Percentiles rank a stretch among this genome's conserved stretches.
These are phyloP conservation scores for Elymus sibiricus DNA, from an alignment of 176 grass and related monocot species.

Conservation along the genomic window DNA sequence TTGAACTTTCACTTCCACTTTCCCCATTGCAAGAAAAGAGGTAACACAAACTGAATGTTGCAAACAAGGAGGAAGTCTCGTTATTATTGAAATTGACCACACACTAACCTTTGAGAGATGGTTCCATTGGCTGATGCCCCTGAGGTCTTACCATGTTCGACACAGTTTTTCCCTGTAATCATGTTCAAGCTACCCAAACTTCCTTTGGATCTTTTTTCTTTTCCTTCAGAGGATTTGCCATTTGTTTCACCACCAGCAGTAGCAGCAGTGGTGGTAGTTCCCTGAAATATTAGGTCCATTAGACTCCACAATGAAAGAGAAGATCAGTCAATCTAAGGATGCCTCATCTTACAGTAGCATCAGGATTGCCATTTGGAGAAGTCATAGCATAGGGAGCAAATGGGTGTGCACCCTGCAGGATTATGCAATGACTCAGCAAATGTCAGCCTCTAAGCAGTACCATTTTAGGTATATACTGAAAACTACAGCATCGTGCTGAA, in stretches of 20 bases:
- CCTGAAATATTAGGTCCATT: slow-evolving; percentile 52
- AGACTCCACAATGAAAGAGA: slow-evolving; percentile 24
- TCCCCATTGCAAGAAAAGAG: slow-evolving; percentile 68
- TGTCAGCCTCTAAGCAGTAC: slow-evolving; percentile 24
- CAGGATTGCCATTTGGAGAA: slow-evolving; percentile 70
- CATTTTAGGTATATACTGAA: slow-evolving; percentile 11
- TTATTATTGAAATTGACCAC: background rate
- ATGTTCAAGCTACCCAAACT: slow-evolving; percentile 99
- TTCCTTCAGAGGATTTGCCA: slow-evolving; percentile 69
- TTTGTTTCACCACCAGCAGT: slow-evolving; percentile 55
- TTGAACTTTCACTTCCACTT: slow-evolving; percentile 80
- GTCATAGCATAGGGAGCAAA: slow-evolving; percentile 73
- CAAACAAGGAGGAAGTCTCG: slow-evolving; percentile 1
- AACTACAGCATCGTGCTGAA: slow-evolving; percentile 22
- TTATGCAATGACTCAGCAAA: slow-evolving; percentile 18
- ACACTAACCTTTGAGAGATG: slow-evolving; percentile 73
- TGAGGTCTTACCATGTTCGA: slow-evolving; percentile 59
- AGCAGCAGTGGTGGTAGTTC: slow-evolving; percentile 2
- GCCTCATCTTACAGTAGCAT: slow-evolving; percentile 61
- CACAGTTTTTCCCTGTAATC: slow-evolving; percentile 72
- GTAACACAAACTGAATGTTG: slow-evolving; percentile 11
- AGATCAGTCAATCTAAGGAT: background rate
- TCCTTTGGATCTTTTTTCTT: slow-evolving; percentile 86
- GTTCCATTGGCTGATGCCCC: slow-evolving; percentile 69
- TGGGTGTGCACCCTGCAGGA: slow-evolving; percentile 71